phyloP scores from a whole-genome alignment of 2,329 filamentous ascomycete genomes.

The Xylariales sp. region DNA sequence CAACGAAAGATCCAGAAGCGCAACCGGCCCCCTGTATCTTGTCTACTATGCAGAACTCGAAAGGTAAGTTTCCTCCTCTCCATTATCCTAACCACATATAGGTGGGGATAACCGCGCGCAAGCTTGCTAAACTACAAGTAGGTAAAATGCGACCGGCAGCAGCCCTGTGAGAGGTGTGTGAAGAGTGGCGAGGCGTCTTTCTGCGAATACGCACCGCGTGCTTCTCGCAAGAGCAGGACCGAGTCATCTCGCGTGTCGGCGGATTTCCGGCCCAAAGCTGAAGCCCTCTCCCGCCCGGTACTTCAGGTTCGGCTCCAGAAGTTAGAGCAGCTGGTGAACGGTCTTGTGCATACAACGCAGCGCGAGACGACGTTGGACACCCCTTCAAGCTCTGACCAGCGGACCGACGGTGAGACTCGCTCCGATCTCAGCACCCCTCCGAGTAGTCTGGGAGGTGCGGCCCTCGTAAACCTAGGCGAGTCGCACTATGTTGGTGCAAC shows the following conservation, averaged over 20 bases:
- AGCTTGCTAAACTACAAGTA: slow-evolving; percentile 11
- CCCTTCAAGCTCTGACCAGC: slow-evolving; percentile 22
- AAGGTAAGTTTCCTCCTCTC: slow-evolving; percentile 21
- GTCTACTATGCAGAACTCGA: slow-evolving; percentile 27
- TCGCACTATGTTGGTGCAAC: slow-evolving; percentile 28
- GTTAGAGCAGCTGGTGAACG: slow-evolving; percentile 30
- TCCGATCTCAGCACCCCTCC: slow-evolving; percentile 24
- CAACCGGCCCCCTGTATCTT: slow-evolving; percentile 30
- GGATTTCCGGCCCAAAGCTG: slow-evolving; percentile 19
- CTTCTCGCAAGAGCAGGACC: slow-evolving; percentile 23
- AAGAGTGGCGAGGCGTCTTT: slow-evolving; percentile 30
- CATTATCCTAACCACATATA: background rate
- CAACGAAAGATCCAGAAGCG: slow-evolving; percentile 32
- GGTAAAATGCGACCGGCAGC: slow-evolving; percentile 34
- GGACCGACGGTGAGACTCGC: slow-evolving; percentile 19
- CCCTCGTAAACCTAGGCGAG: slow-evolving; percentile 16
- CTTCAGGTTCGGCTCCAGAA: slow-evolving; percentile 30
- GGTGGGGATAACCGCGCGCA: background rate
- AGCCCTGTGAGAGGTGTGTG: slow-evolving; percentile 33
- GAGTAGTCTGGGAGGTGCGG: slow-evolving; percentile 10
- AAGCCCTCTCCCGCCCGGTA: slow-evolving; percentile 23
- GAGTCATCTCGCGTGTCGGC: slow-evolving; percentile 24
- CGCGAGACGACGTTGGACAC: slow-evolving; percentile 18
- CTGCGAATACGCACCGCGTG: slow-evolving; percentile 31
- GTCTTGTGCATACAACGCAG: slow-evolving; percentile 18